Base-by-base conservation (phyloP, 441 rosid species). In the Arabidopsis hybrid region DNA sequence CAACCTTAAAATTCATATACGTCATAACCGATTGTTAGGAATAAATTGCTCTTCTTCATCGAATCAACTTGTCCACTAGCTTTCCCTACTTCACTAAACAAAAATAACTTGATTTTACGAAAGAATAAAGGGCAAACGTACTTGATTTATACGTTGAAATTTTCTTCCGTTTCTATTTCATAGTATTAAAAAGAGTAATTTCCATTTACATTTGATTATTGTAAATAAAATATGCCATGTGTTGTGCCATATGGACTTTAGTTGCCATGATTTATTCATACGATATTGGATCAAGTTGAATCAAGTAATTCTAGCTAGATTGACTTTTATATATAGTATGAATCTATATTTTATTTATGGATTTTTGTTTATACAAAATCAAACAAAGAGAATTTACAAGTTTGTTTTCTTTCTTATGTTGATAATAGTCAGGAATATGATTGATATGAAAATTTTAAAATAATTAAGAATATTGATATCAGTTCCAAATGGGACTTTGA, bases 1-100 rank as follows among this genome's bases (percentile, higher is more conserved):
- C 77, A 73, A 73, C 65, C 77, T 47, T 56, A 65, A 65, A 73
- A 63, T 65, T 73, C 64, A 36, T 45, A n/a, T 21, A 38, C 39
- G 57, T 55, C 65, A 64, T 62, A 62, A 70, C 11, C 17, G 7
- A 57, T 47, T 57, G 42, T 35, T 47, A 46, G 58, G 50, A 64
- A 21, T 49, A 50, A 66, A 5, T 59, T 66, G 40, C n/a, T 47
- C 45, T 50, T 50, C 50, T 32, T 38, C 46, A 74, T 67, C 43
- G 29, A 50, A 57, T 67, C 62, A 60, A 67, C 61, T 67, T 59
- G 62, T 60, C 73, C 78, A 74, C 72, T 74, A 36, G 49, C 58
- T 64, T 73, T 40, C 56, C 56, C 32, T 65, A 21, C 32, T 32
- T 63, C 38, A 46, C 18, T 26, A 38, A 56, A 64, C 65, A 46